Evolutionary conservation across 768 basidiomycete species (phyloP), one percentile per base, ranked within the genome.

Genomic region (Pulveroboletus frians): DNA sequence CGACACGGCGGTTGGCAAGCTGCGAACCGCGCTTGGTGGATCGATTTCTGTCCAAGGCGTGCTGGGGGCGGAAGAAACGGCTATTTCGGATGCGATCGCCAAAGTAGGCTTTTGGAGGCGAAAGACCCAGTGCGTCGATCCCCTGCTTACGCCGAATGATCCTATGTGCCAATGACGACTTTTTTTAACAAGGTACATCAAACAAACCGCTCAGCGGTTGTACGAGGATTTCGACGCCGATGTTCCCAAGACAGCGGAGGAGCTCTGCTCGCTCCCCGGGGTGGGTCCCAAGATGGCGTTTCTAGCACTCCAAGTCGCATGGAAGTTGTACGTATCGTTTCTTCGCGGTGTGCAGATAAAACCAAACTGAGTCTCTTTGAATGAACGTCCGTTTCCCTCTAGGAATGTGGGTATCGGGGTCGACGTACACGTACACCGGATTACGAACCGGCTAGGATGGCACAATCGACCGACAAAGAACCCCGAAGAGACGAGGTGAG

Each of bases 251-350:
- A 93, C 91, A 0, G 81, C 86, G 3, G 92, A 92, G 32, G 90
- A 89, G 35, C 73, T 99, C 9, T 90, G 92, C 56, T 85, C 86
- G 5, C 69, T 98, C 11, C 83, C 84, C 2, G 95, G 95, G 0
- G 93, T 97, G 0, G 95, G 95, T 0, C 95, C 93, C 0, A 98
- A 99, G 67, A 96, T 98, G 92, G 91, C 91, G 1, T 95, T 90
- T 68, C 66, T 96, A 31, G 73, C 83, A 2, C 73, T 95, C 3
- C 92, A 92, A 56, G 78, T 79, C 23, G 92, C 90, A 1, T 95
- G 90, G 91, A 77, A 86, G 54, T 53, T 90, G 87, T 89, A 59
- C 47, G 84, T 26, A 26, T 51, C 20, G 13, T 21, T 34, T 32
- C 20, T 18, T 6, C 7, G 3, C 10, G 14, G 7, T n/a, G 27